Evolutionary conservation across 1,284 basidiomycete genomes (phyloP), one percentile per base, ranked within the genome.

Genomic region (Ceratobasidium sp.): DNA sequence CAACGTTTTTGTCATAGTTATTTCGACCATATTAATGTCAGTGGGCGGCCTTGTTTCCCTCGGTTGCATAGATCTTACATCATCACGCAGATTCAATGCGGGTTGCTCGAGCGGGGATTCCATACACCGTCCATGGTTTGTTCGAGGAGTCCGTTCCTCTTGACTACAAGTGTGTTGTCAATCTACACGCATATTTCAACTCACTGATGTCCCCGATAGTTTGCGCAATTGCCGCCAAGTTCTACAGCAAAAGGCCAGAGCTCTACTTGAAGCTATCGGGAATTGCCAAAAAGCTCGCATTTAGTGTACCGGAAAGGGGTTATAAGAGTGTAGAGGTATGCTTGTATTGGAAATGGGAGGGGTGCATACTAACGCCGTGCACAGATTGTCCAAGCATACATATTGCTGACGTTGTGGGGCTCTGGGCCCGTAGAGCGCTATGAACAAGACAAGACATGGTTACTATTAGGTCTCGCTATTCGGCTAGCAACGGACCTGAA

Each of bases 401-500:
- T 94, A 42, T 83, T 96, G 23, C 86, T 95, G 70, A 84, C 89
- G 0, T 80, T 92, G 23, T 96, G 92, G 90, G 93, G 93, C 1
- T 88, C 91, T 75, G 93, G 94, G n/a, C 93, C 94, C 4, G 93
- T 94, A 44, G 93, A 95, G 80, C 87, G 93, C 18, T 98, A 94
- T 78, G 97, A 99, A 79, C 95, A 98, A 78, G 96, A 99, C 81
- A 90, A 92, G 77, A 98, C 96, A 0, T 99, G 96, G 95, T 80
- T 94, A 77, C 83, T 94, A 62, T 83, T 96, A 33, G 82, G 82
- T 33, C 80, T 84, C 72, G 83, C 83, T 0, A 81, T 83, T 54
- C 81, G 73, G 4, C 96, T 98, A 92, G 96, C 92, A 4, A 96
- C 93, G 18, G 96, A 99, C 81, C 83, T 99, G 61, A 98, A 98